Percentiles rank a stretch among this genome's conserved stretches.
Conservation (phyloP, 1,284 basidiomycete genomes). For the Nidula niveotomentosa region DNA sequence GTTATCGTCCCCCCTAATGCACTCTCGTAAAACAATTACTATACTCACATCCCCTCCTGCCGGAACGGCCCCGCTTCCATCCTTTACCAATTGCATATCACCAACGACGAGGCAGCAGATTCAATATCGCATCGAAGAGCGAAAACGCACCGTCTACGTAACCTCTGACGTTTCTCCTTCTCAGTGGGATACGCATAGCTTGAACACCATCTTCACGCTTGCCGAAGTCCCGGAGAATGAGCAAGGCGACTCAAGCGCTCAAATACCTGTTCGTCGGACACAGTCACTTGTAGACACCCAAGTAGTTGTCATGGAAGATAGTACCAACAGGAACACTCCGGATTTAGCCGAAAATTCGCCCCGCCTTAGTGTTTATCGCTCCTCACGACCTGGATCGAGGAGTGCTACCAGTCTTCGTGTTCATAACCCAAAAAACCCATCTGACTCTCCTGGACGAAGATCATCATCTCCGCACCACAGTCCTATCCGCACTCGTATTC, state of each 20-base stretch:
- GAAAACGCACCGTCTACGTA: slow-evolving; percentile 42
- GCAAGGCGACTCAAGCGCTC: slow-evolving; percentile 10
- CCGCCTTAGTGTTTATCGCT: slow-evolving; percentile 13
- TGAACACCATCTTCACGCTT: slow-evolving; percentile 34
- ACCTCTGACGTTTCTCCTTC: slow-evolving; percentile 39
- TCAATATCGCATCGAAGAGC: slow-evolving; percentile 44
- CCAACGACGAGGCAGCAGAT: slow-evolving; percentile 27
- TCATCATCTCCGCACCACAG: slow-evolving; percentile 18
- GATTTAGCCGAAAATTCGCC: slow-evolving; percentile 8
- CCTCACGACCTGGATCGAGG: slow-evolving; percentile 18
- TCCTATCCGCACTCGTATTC: slow-evolving; percentile 30
- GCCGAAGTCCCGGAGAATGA: slow-evolving; percentile 25
- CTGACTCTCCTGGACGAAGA: slow-evolving; percentile 17
- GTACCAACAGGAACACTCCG: slow-evolving; percentile 4
- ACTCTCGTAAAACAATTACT: slow-evolving; percentile 29
- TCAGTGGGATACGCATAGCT: slow-evolving; percentile 35
- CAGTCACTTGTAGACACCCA: slow-evolving; percentile 25
- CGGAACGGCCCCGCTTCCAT: slow-evolving; percentile 20
- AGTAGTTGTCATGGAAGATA: slow-evolving; percentile 15
- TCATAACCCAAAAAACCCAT: slow-evolving; percentile 9
- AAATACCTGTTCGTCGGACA: slow-evolving; percentile 22
- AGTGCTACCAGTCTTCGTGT: slow-evolving; percentile 11
- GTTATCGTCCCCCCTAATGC: slow-evolving; percentile 13
- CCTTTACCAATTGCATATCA: slow-evolving; percentile 17
- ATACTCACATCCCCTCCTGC: slow-evolving; percentile 29